Conservation (phyloP, 2,329 filamentous ascomycete species). For the Curvularia hawaiiensis region DNA sequence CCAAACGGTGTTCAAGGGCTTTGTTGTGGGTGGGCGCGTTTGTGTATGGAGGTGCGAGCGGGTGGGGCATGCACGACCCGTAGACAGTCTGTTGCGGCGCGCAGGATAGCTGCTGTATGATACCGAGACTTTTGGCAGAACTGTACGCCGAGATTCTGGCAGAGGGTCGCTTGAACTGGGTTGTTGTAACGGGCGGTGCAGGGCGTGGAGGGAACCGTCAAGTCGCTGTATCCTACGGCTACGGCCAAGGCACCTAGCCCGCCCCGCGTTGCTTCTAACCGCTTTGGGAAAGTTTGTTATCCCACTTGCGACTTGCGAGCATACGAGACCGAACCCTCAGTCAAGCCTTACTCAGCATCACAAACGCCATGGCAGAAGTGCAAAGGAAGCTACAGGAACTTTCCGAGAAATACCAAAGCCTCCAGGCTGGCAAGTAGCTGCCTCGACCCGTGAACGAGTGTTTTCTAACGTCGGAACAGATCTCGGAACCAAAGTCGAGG, state of each 20-base stretch:
- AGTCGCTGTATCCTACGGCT: conserved; percentile 12
- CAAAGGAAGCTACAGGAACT: conserved; percentile 81
- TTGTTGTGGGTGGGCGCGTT: conserved; percentile 10
- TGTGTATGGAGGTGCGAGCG: conserved; percentile 4
- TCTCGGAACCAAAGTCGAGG: conserved; percentile 74
- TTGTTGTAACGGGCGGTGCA: conserved; percentile 3
- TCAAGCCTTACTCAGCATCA: conserved; percentile 35
- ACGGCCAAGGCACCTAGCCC: conserved; percentile 18
- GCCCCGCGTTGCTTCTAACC: conserved; percentile 34
- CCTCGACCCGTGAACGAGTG: background rate
- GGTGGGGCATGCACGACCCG: conserved; percentile 12
- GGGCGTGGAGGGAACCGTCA: conserved; percentile 15
- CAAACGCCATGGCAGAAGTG: conserved; percentile 54
- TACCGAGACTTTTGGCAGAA: background rate
- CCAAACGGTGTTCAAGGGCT: background rate
- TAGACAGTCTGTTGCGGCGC: background rate
- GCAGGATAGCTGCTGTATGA: background rate
- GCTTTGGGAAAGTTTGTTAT: conserved; percentile 28
- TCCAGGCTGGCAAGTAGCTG: conserved; percentile 74
- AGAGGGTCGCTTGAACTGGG: background rate
- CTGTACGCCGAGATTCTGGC: background rate
- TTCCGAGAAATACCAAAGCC: conserved; percentile 83
- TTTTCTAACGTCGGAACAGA: conserved; percentile 60
- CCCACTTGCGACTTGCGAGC: conserved; percentile 29
- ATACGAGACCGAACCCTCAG: conserved; percentile 21